phyloP scores from a whole-genome alignment of 805 yeast species.

The Starmerella vitae region DNA sequence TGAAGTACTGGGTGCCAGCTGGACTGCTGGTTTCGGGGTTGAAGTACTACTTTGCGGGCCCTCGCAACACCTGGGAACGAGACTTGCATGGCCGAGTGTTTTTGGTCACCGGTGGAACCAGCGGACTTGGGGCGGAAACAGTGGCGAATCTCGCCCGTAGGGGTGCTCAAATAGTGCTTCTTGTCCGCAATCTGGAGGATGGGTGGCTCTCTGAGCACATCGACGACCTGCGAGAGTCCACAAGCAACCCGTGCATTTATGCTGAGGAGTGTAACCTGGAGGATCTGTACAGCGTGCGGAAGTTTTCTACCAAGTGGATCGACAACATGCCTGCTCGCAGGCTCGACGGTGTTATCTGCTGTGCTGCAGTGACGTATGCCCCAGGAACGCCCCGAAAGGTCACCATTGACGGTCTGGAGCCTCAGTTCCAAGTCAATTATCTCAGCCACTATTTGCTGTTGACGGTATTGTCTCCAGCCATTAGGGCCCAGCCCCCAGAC shows the following conservation, averaged over 20 bases:
- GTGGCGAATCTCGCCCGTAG: conserved; percentile 57
- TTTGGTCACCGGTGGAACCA: conserved; percentile 64
- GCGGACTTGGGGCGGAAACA: conserved; percentile 73
- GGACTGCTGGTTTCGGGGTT: conserved; percentile 34
- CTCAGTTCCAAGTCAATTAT: conserved; percentile 73
- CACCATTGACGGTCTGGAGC: conserved; percentile 68
- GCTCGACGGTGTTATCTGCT: conserved; percentile 75
- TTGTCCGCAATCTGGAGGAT: conserved; percentile 50
- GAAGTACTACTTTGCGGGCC: conserved; percentile 69
- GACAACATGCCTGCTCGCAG: conserved; percentile 84
- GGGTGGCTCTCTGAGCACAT: conserved; percentile 71
- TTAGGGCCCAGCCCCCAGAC: conserved; percentile 84
- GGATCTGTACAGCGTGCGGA: conserved; percentile 60
- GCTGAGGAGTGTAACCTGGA: conserved; percentile 82
- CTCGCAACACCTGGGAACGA: conserved; percentile 79
- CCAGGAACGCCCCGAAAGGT: conserved; percentile 44
- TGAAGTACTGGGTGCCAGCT: conserved; percentile 43
- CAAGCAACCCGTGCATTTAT: conserved; percentile 63
- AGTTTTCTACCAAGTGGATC: conserved; percentile 88
- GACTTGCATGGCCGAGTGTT: conserved; percentile 79
- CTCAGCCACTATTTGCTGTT: conserved; percentile 69
- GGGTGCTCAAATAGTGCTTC: conserved; percentile 77
- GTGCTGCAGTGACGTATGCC: conserved; percentile 77
- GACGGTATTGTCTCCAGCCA: conserved; percentile 65
- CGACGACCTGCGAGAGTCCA: conserved; percentile 56